A percentile compares a stretch with the other conserved stretches of the same genome.
These are phyloP conservation scores for Hypoxylon sp. DNA, from an alignment of 2,329 filamentous ascomycete species.

Conservation along the genomic window DNA sequence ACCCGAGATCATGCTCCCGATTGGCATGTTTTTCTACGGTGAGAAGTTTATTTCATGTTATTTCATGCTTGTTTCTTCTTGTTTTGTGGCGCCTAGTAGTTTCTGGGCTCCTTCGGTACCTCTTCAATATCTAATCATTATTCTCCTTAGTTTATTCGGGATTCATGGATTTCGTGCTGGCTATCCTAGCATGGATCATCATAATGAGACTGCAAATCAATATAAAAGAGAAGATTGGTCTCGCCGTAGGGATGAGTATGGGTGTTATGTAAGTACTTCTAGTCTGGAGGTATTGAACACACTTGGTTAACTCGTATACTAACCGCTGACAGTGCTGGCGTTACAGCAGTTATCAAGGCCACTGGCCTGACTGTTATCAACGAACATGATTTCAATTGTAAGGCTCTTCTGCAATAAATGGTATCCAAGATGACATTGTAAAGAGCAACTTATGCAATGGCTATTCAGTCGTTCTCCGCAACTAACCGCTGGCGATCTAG, in stretches of 20 bases:
- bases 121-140: background rate
- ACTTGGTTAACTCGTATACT: background rate
- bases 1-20: background rate
- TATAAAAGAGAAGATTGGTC: constrained; percentile 25
- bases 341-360: constrained; percentile 12
- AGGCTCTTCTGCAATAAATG: background rate
- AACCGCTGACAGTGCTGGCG: constrained; percentile 5
- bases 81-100: too few relatives aligned
- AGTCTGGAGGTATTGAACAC: background rate
- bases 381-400: constrained; percentile 23
- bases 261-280: constrained; percentile 26
- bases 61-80: background rate
- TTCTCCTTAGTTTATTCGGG: constrained; percentile 25
- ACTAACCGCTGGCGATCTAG: background rate
- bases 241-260: constrained; percentile 30
- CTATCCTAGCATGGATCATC: constrained; percentile 18
- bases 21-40: constrained; percentile 14
- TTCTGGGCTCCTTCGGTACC: background rate
- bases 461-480: background rate
- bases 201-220: constrained; percentile 23
- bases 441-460: background rate
- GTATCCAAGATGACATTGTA: background rate
- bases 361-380: constrained; percentile 7
- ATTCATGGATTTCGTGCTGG: constrained; percentile 18
- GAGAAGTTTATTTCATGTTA: background rate